Evolutionary conservation across 2,329 filamentous ascomycete genomes (phyloP), one percentile per base, ranked within the genome.

Genomic region (Monilinia fructicola): DNA sequence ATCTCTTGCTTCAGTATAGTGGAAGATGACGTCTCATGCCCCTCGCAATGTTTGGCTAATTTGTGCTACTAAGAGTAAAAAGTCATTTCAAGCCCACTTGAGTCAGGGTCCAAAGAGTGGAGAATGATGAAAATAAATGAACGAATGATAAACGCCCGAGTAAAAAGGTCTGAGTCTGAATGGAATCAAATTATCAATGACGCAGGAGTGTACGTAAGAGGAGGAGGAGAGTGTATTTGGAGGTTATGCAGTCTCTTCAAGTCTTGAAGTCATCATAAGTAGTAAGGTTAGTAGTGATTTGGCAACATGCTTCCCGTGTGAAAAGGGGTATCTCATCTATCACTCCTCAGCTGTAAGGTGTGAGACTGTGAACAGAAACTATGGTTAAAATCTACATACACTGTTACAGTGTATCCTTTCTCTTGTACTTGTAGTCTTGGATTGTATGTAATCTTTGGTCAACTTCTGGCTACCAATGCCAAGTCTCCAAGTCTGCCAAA

Each of bases 181-280:
- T 48, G 21, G 9, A 35, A 60, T 38, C 18, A 2, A 12, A 38
- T 38, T 60, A 38, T 50, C 44, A 60, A 60, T 50, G 58, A 50
- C 50, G 44, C 23, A 48, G 56, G 58, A 50, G 58, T 60, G 10
- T 50, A 60, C 14, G 44, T 60, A 60, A 50, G n/a, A 50, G 48
- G 26, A 59, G 31, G 31, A 35, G 31, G 31, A 35, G 31, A 35
- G 6, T 35, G 5, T 4, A 35, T 35, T 7, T 35, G 31, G 31
- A 35, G 42, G 28, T 50, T 11, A 42, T 42, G 40, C 12, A 42
- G 11, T 14, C 12, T 4, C 12, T 35, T 35, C 31, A 35, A 35
- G 31, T 35, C 31, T 35, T 35, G 31, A 35, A 35, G 31, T 35
- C 31, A 31, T 31, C 4, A 6, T 31, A 31, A 2, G 31, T 31